phyloP scores from a whole-genome alignment of 2,329 filamentous ascomycete genomes.

The Thelonectria blattea region DNA sequence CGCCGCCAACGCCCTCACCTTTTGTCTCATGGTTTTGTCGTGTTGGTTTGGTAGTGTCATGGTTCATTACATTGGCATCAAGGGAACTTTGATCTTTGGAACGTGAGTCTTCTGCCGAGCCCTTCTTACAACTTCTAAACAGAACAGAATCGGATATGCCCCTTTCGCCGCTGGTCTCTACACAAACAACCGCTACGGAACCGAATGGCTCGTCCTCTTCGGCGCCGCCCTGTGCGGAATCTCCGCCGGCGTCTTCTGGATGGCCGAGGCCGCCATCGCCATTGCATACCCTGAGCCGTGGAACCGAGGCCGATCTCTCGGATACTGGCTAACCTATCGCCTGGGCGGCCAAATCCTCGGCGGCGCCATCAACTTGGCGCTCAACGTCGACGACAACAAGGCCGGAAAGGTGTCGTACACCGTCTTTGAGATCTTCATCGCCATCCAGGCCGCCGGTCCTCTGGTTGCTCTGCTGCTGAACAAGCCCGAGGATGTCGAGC shows the following conservation, averaged over 20 bases:
- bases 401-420: constrained; percentile 72
- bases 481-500: constrained; percentile 64
- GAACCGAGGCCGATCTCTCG: constrained; percentile 68
- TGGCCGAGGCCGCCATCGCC: constrained; percentile 75
- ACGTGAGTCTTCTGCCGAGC: constrained; percentile 51
- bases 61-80: constrained; percentile 73
- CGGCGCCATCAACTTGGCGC: constrained; percentile 72
- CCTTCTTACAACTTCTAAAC: constrained; percentile 7
- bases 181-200: constrained; percentile 73
- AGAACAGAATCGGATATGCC: constrained; percentile 65
- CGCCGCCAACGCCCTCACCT: constrained; percentile 72
- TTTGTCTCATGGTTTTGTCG: constrained; percentile 74
- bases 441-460: constrained; percentile 68
- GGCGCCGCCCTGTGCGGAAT: constrained; percentile 73
- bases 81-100: constrained; percentile 72
- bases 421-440: constrained; percentile 74
- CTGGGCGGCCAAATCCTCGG: constrained; percentile 72
- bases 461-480: constrained; percentile 70
- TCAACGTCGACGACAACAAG: constrained; percentile 63
- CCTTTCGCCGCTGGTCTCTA: constrained; percentile 75
- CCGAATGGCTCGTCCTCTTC: constrained; percentile 71
- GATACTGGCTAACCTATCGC: constrained; percentile 68
- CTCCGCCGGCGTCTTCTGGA: constrained; percentile 77
- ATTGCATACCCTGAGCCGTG: constrained; percentile 74
- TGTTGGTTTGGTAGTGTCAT: constrained; percentile 70